phyloP scores from a whole-genome alignment of 140 eudicot species.

The Cichorium intybus region DNA sequence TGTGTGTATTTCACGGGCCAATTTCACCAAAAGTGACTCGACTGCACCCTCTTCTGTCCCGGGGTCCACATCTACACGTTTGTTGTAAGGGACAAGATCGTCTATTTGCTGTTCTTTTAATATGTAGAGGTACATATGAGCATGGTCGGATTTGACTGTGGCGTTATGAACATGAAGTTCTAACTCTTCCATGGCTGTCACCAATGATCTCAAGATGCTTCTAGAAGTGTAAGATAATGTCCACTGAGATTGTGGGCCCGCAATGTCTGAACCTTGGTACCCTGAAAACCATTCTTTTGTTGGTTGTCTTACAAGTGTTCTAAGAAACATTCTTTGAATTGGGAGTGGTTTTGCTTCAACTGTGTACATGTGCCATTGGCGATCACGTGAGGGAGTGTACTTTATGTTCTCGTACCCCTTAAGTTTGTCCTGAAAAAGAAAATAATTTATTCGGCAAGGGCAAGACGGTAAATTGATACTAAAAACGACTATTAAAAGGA shows the following conservation, averaged over 20 bases:
- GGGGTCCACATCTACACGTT: constrained; percentile 50
- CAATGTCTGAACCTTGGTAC: constrained; percentile 57
- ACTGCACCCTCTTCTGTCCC: constrained; percentile 66
- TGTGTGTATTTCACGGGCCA: constrained; percentile 71
- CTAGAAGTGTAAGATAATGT: constrained; percentile 66
- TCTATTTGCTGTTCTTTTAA: constrained; percentile 69
- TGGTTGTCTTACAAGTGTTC: constrained; percentile 95
- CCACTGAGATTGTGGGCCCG: constrained; percentile 49
- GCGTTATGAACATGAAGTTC: constrained; percentile 95
- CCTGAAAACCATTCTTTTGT: constrained; percentile 69
- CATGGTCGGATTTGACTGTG: constrained; percentile 74
- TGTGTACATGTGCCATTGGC: constrained; percentile 96
- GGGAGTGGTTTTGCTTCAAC: constrained; percentile 69
- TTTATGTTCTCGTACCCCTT: constrained; percentile 69
- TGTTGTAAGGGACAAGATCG: constrained; percentile 75
- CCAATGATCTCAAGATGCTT: constrained; percentile 83
- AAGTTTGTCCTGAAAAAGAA: constrained; percentile 76
- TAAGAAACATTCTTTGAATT: constrained; percentile 83
- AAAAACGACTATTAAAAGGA: not conserved
- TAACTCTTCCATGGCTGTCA: constrained; percentile 93
- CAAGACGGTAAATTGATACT: not conserved
- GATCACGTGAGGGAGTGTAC: constrained; percentile 94
- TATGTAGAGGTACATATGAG: constrained; percentile 89
- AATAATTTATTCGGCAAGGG: not conserved
- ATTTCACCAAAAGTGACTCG: constrained; percentile 60